phyloP scores from a whole-genome alignment of 2,329 filamentous ascomycete species.

The Hypomyces rosellus region DNA sequence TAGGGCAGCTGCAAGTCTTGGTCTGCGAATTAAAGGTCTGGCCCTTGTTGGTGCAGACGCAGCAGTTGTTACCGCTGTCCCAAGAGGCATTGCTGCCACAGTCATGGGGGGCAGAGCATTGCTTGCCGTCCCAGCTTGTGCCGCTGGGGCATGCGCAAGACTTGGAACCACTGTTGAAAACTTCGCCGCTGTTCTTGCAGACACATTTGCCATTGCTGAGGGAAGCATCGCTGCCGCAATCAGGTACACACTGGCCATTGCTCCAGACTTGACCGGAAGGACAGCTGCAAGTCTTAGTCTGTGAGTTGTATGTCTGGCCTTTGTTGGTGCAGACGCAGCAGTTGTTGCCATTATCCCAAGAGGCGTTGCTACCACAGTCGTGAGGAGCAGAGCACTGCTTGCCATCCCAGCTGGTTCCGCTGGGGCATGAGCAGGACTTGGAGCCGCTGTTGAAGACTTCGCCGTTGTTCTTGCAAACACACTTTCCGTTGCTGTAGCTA shows the following conservation, averaged over 20 bases:
- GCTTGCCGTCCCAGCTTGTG: no score
- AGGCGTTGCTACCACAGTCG: neutral
- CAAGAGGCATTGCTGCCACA: neutral
- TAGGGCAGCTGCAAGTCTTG: conserved; percentile 12
- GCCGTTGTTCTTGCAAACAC: no score
- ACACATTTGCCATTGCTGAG: no score
- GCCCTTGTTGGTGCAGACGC: conserved; percentile 13
- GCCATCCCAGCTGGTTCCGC: no score
- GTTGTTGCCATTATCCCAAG: neutral
- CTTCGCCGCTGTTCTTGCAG: no score
- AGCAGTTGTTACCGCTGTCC: neutral
- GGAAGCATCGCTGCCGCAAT: conserved; percentile 11
- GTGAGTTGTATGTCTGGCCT: conserved; percentile 3
- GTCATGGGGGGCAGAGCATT: no score
- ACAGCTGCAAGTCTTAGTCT: conserved; percentile 10
- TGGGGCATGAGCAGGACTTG: no score
- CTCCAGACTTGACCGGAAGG: conserved; percentile 5
- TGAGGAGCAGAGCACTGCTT: no score
- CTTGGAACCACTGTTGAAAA: no score
- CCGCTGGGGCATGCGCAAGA: no score
- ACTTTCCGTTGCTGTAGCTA: no score
- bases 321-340: conserved; percentile 12
- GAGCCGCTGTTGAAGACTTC: no score
- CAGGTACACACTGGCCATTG: neutral
- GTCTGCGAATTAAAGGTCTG: conserved; percentile 1